phyloP scores from a whole-genome alignment of 345 rosid species.

The Clausena lansium region DNA sequence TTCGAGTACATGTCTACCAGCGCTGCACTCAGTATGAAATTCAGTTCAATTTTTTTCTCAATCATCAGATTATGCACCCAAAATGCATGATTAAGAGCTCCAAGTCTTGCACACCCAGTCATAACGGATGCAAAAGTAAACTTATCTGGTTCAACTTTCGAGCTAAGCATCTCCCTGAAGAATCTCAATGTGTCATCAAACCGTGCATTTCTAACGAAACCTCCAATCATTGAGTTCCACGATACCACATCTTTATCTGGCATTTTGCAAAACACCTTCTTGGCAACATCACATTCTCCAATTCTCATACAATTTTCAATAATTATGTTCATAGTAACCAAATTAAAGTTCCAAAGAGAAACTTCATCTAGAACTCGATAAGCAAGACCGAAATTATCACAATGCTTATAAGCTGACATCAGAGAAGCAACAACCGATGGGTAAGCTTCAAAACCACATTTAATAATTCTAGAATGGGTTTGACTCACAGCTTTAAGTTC shows the following conservation, averaged over 20 bases:
- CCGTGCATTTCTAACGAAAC: constrained; percentile 52
- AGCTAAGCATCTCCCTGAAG: constrained; percentile 49
- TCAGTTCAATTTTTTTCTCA: constrained; percentile 39
- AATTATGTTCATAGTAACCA: constrained; percentile 44
- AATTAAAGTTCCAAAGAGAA: constrained; percentile 26
- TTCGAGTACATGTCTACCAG: constrained; percentile 71
- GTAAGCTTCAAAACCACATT: constrained; percentile 53
- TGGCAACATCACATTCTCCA: constrained; percentile 55
- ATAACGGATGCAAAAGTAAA: constrained; percentile 63
- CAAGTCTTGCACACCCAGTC: constrained; percentile 70
- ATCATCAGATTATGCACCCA: constrained; percentile 66
- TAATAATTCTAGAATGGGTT: constrained; percentile 54
- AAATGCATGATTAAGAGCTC: constrained; percentile 46
- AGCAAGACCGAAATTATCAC: constrained; percentile 35
- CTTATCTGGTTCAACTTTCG: constrained; percentile 54
- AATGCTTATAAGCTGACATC: constrained; percentile 48
- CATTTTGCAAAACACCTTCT: constrained; percentile 49
- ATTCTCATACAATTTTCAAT: constrained; percentile 45
- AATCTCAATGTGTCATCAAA: constrained; percentile 51
- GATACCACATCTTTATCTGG: constrained; percentile 51
- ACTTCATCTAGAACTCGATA: constrained; percentile 40
- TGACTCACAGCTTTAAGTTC: constrained; percentile 39
- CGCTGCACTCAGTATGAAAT: constrained; percentile 60
- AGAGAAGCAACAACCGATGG: constrained; percentile 54
- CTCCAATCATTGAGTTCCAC: constrained; percentile 81